A percentile compares a stretch with the other conserved stretches of the same genome.
Conservation (phyloP, 805 yeast genomes). For the Metschnikowia lochheadii region DNA sequence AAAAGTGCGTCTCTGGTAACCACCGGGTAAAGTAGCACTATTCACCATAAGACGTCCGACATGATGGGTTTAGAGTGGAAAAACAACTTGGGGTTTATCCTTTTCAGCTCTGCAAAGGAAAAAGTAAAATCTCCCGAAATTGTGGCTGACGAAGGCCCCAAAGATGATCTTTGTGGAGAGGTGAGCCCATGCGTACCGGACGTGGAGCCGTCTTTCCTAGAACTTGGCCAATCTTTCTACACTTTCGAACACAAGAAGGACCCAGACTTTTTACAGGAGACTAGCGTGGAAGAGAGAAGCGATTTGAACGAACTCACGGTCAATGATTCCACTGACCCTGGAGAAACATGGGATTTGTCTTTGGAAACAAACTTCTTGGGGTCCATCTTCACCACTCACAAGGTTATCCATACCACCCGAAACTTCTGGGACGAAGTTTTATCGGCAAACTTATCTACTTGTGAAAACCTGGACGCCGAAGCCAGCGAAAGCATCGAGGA, state of each 20-base stretch:
- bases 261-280: background rate
- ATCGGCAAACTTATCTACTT: background rate
- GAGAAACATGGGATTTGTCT: slow-evolving; percentile 1
- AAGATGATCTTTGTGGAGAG: background rate
- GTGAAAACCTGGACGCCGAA: background rate
- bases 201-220: slow-evolving; percentile 1
- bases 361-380: slow-evolving; percentile 2
- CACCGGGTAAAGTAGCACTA: background rate
- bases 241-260: background rate
- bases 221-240: background rate
- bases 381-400: background rate
- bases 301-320: background rate
- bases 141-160: background rate
- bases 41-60: background rate
- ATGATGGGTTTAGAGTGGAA: slow-evolving; percentile 2
- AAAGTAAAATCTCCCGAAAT: background rate
- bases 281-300: background rate
- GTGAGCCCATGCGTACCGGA: background rate
- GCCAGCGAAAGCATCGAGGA: background rate
- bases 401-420: background rate
- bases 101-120: background rate
- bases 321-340: background rate
- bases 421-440: slow-evolving; percentile 1
- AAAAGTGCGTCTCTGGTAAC: background rate
- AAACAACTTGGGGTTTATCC: background rate